Evolutionary conservation across 352 stramenopile genomes (phyloP).

Genomic region (Pythium angustatum): DNA sequence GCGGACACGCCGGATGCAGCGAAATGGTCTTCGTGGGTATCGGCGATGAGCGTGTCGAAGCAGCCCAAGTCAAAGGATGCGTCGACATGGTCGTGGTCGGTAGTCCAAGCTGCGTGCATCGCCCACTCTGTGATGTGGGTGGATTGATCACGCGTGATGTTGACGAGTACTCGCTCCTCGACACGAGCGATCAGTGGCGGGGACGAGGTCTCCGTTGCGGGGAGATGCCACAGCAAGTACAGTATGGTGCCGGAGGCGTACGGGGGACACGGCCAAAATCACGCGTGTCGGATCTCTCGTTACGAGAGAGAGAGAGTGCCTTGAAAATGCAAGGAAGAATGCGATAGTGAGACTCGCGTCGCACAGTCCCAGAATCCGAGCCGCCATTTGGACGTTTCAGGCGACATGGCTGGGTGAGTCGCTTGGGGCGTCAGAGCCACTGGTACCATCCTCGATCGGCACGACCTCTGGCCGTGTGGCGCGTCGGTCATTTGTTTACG

Average conservation of each 20-base stretch:
- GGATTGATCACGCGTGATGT: background rate
- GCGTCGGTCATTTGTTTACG: too few species aligned
- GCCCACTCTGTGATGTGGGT: background rate
- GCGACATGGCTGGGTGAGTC: background rate
- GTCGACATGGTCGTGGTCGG: background rate
- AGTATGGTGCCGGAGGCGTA: too few species aligned
- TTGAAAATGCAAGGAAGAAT: constrained; percentile 10
- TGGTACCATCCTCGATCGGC: too few species aligned
- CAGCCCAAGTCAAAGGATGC: constrained; percentile 14
- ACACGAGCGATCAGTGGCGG: background rate
- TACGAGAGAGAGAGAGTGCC: background rate
- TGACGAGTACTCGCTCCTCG: background rate
- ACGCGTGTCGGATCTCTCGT: background rate
- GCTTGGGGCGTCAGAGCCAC: background rate
- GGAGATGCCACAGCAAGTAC: too few species aligned
- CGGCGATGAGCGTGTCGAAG: constrained; percentile 16
- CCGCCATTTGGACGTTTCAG: background rate
- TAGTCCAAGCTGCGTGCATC: background rate
- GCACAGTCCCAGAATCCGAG: constrained; percentile 5
- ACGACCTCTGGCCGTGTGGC: too few species aligned
- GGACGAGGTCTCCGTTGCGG: too few species aligned
- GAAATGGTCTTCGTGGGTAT: background rate
- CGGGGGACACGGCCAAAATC: too few species aligned
- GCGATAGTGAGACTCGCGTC: background rate
- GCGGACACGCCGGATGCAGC: background rate